A percentile compares a stretch with the other conserved stretches of the same genome.
phyloP scores from a whole-genome alignment of 495 filamentous ascomycete genomes.

The Aspergillus homomorphus region DNA sequence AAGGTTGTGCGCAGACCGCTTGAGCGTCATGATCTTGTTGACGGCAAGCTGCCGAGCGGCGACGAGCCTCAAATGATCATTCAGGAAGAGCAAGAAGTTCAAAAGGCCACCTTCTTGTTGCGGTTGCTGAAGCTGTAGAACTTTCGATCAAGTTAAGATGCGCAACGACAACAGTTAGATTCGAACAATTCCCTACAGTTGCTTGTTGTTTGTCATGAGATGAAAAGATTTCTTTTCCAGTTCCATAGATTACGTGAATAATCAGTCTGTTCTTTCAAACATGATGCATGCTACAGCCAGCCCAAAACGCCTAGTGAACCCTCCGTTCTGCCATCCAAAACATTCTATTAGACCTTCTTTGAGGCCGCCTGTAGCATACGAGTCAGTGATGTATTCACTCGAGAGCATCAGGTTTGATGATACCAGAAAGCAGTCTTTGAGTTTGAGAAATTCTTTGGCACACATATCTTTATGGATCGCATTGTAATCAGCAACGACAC shows the following conservation, averaged over 20 bases:
- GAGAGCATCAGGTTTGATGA: conserved; percentile 18
- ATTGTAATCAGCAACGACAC: conserved; percentile 86
- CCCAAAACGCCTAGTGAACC: conserved; percentile 2
- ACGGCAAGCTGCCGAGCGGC: conserved; percentile 57
- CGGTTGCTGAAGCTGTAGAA: conserved; percentile 72
- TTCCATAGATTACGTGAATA: conserved; percentile 1
- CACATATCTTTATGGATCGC: conserved; percentile 91
- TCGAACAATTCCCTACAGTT: conserved; percentile 11
- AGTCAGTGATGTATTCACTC: conserved; percentile 6
- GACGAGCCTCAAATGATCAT: conserved; percentile 62
- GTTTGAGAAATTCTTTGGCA: conserved; percentile 72
- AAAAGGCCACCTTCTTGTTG: conserved; percentile 81
- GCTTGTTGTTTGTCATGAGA: neutral
- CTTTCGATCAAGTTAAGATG: conserved; percentile 3
- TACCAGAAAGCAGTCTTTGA: conserved; percentile 91
- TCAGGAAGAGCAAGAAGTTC: conserved; percentile 87
- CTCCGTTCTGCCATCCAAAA: neutral
- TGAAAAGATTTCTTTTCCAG: neutral
- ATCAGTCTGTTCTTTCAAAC: neutral
- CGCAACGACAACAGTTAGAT: conserved; percentile 3
- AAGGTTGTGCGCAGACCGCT: conserved; percentile 78
- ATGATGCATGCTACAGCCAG: neutral
- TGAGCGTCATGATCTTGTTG: conserved; percentile 66
- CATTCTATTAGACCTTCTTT: conserved; percentile 32
- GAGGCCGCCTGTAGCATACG: conserved; percentile 32